Base-by-base conservation (phyloP, 2,329 filamentous ascomycete genomes). In the Capronia epimyces region DNA sequence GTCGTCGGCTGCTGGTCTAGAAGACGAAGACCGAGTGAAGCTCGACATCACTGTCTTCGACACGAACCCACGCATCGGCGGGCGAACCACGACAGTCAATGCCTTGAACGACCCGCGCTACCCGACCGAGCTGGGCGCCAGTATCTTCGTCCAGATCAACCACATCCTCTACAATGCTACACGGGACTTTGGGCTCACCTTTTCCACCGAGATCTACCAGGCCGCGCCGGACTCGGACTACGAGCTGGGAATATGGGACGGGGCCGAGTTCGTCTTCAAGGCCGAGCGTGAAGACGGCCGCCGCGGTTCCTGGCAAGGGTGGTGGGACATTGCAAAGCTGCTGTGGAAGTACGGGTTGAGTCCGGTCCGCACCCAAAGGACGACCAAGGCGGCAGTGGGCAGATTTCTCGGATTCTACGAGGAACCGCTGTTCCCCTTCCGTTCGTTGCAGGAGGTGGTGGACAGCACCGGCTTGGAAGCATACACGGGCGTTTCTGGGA, bases 31-130 rank as follows among this genome's bases (percentile, higher is more conserved):
- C n/a, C n/a, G n/a, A n/a, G n/a, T n/a, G n/a, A n/a, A n/a, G n/a
- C n/a, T n/a, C n/a, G n/a, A 95, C 59, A 84, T 97, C 62, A 95
- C 89, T 18, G 75, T 98, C 22, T 96, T 91, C 66, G 93, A 98
- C 64, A 85, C 84, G 60, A 82, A 81, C 13, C 67, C 74, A 25
- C 87, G 83, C 60, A 77, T 97, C 37, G 93, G 93, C 24, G 93
- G 93, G 7, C 86, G 93, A 21, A 86, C 86, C 6, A 87, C 90
- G 24, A 97, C 90, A 0, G 85, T 95, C 15, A 75, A 89, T 62
- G 83, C 82, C 1, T 91, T 86, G 65, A 77, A 80, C 57, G 77
- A 91, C 60, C 74, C 82, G 1, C 57, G 71, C 0, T 72, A 83
- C 32, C 85, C 86, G 1, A 79, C 95, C 29, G 93, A 98, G 67